Conservation (phyloP, 805 yeast species). For the Cyberlindnera americana region DNA sequence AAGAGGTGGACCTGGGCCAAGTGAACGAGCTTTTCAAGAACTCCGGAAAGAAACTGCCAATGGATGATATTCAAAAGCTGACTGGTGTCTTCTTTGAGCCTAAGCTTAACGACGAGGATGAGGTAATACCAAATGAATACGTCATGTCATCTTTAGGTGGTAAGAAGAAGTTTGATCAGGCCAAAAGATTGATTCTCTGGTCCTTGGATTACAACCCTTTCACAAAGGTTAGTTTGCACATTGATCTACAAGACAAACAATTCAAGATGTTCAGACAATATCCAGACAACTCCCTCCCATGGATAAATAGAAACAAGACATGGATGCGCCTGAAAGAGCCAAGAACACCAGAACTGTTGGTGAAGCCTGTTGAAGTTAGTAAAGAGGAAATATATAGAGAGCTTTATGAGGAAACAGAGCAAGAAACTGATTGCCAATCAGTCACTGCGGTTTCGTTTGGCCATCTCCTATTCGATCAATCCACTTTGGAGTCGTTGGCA, state of each 20-base stretch:
- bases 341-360: slow-evolving; percentile 1
- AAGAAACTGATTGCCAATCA: slow-evolving; percentile 7
- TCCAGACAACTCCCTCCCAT: slow-evolving; percentile 22
- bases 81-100: slow-evolving; percentile 24
- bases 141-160: slow-evolving; percentile 20
- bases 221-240: slow-evolving; percentile 12
- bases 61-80: slow-evolving; percentile 23
- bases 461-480: slow-evolving; percentile 18
- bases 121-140: slow-evolving; percentile 7
- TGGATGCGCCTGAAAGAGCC: slow-evolving; percentile 26
- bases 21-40: slow-evolving; percentile 12
- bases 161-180: slow-evolving; percentile 19
- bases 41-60: slow-evolving; percentile 15
- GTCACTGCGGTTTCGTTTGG: slow-evolving; percentile 26
- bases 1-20: slow-evolving; percentile 16
- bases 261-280: slow-evolving; percentile 9
- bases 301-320: slow-evolving; percentile 23
- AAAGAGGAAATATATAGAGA: slow-evolving; percentile 12
- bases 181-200: slow-evolving; percentile 27
- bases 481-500: neutral
- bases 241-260: slow-evolving; percentile 8
- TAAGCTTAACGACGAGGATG: slow-evolving; percentile 5
- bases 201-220: slow-evolving; percentile 25
- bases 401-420: slow-evolving; percentile 3
- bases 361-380: slow-evolving; percentile 9